Evolutionary conservation across 1,284 basidiomycete species (phyloP).

Genomic region (Xerocomus alliaceus): DNA sequence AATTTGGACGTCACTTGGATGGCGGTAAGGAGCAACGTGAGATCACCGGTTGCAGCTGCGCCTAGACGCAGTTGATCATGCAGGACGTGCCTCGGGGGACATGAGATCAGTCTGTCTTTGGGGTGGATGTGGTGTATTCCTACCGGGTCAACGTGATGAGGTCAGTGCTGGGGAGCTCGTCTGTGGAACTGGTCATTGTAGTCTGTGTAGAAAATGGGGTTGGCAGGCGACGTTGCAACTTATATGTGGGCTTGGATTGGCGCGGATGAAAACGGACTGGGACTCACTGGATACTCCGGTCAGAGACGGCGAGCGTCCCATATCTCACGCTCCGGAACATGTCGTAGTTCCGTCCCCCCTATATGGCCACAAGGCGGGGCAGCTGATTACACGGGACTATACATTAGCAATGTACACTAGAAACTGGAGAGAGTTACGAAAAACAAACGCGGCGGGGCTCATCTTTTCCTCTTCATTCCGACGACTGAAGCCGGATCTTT

Average conservation of each 20-base stretch:
- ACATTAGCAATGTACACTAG: slow-evolving; percentile 31
- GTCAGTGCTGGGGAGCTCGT: slow-evolving; percentile 82
- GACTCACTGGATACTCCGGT: slow-evolving; percentile 6
- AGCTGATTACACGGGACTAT: slow-evolving; percentile 25
- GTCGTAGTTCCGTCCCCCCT: slow-evolving; percentile 4
- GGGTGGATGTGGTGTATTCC: slow-evolving; percentile 21
- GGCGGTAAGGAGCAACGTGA: slow-evolving; percentile 92
- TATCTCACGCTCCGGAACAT: slow-evolving; percentile 40
- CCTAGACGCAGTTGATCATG: slow-evolving; percentile 83
- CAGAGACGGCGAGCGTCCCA: neutral
- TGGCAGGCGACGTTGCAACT: slow-evolving; percentile 1
- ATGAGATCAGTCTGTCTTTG: slow-evolving; percentile 11
- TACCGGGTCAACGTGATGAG: slow-evolving; percentile 92
- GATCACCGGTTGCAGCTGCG: slow-evolving; percentile 85
- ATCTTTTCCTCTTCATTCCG: slow-evolving; percentile 69
- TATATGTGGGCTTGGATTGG: slow-evolving; percentile 26
- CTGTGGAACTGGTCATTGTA: slow-evolving; percentile 43
- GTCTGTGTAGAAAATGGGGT: neutral
- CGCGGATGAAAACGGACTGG: slow-evolving; percentile 35
- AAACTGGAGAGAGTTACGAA: neutral
- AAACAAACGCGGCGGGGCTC: slow-evolving; percentile 26
- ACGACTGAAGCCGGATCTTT: slow-evolving; percentile 55
- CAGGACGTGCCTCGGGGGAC: slow-evolving; percentile 75
- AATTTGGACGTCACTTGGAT: slow-evolving; percentile 97
- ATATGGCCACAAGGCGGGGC: slow-evolving; percentile 9